Evolutionary conservation across 352 stramenopile genomes (phyloP), one percentile per base, ranked within the genome.

Genomic region (Phytophthora colocasiae): DNA sequence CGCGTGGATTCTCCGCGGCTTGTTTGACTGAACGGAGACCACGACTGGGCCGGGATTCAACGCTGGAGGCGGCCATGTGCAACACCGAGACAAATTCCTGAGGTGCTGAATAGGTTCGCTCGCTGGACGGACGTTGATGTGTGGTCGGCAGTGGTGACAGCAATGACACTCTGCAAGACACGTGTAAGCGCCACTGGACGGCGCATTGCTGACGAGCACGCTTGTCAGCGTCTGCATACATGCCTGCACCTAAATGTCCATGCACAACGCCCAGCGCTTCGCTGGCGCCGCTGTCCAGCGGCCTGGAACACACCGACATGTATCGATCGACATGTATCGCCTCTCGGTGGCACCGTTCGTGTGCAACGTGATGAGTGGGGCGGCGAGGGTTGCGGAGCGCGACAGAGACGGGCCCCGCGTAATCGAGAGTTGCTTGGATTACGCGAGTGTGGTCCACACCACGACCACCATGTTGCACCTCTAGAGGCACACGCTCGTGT

Each of bases 91-190:
- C 58, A 65, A 58, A 48, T 50, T 36, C 19, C n/a, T 38, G 19
- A 19, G 17, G 58, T 66, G 58, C 7, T 39, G 31, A 59, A 66
- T 66, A 66, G 58, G 58, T 66, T 66, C 58, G 17, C 47, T 40
- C 22, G 15, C 15, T 15, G 17, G 32, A 24, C 26, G 34, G 14
- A 41, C 5, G 8, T n/a, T 36, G 54, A 54, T 50, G 22, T 48
- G 56, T 57, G 26, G 45, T 19, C 15, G 29, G 22, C 22, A n/a
- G 44, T 10, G 7, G 24, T 41, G 53, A 52, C 53, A 44, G 12
- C 2, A 22, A 22, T 52, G 43, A 22, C 49, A 46, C 4, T 15
- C 27, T 46, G 8, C 31, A 11, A 11, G 7, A 8, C 4, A 32
- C 27, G 1, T 32, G 27, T 32, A 32, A 31, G 27, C 31, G 48